Evolutionary conservation across 176 grass and related monocot species (phyloP).

Genomic region (Urochloa ruziziensis): DNA sequence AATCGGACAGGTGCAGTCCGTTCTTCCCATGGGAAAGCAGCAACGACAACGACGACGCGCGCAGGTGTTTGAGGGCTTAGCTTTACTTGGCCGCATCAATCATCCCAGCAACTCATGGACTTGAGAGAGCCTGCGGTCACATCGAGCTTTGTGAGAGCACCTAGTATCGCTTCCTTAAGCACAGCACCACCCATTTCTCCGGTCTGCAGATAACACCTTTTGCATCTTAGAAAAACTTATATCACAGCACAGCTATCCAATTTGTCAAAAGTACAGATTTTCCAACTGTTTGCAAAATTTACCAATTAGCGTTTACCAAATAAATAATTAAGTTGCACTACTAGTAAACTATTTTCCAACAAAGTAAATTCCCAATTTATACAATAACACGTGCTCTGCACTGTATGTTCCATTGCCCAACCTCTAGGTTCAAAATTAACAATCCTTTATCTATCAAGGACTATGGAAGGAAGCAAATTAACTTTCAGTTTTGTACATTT

Average conservation of each 20-base stretch:
- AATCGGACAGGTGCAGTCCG: neutral
- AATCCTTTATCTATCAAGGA: too few relatives aligned
- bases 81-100: neutral
- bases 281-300: neutral
- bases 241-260: neutral
- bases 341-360: too few relatives aligned
- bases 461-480: too few relatives aligned
- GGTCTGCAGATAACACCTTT: neutral
- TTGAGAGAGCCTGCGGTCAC: neutral
- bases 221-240: neutral
- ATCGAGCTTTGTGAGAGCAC: slow-evolving; percentile 12
- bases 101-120: neutral
- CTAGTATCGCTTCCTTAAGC: neutral
- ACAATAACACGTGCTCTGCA: too few relatives aligned
- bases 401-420: too few relatives aligned
- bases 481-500: neutral
- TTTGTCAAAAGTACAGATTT: neutral
- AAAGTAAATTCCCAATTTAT: too few relatives aligned
- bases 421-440: too few relatives aligned
- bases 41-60: neutral
- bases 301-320: too few relatives aligned
- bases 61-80: neutral
- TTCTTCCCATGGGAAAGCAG: neutral
- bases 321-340: too few relatives aligned
- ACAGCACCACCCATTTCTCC: neutral